Evolutionary conservation across 2,329 filamentous ascomycete species (phyloP).

Genomic region (Bipolaris zeicola): DNA sequence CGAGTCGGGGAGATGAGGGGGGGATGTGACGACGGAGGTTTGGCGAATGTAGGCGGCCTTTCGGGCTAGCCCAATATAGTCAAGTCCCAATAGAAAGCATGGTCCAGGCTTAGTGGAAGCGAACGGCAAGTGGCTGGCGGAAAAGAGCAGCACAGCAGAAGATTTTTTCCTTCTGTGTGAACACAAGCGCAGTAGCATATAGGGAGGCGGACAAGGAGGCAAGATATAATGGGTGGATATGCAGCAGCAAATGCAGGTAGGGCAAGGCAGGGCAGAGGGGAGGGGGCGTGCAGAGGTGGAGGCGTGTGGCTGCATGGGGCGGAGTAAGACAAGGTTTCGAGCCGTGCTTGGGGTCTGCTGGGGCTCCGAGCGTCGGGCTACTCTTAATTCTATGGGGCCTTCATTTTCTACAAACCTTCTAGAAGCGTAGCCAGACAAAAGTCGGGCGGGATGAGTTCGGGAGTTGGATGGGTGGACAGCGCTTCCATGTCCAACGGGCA

Average conservation of each 20-base stretch:
- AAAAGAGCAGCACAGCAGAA: slow-evolving; percentile 2
- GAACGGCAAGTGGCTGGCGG: slow-evolving; percentile 17
- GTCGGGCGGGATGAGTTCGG: slow-evolving; percentile 32
- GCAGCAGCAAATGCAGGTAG: slow-evolving; percentile 17
- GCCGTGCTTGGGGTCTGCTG: slow-evolving; percentile 18
- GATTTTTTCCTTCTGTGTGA: slow-evolving; percentile 4
- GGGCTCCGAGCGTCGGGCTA: slow-evolving; percentile 24
- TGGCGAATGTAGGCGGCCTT: slow-evolving; percentile 26
- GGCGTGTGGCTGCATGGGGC: slow-evolving; percentile 14
- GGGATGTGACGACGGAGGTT: slow-evolving; percentile 37
- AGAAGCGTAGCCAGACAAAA: slow-evolving; percentile 44
- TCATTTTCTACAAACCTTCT: slow-evolving; percentile 46
- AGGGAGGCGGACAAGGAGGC: slow-evolving; percentile 14
- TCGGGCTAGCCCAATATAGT: slow-evolving; percentile 20
- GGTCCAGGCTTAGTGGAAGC: slow-evolving; percentile 13
- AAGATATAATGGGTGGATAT: neutral
- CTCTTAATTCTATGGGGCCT: slow-evolving; percentile 30
- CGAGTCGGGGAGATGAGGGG: slow-evolving; percentile 48
- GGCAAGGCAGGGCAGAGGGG: neutral
- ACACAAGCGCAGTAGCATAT: slow-evolving; percentile 2
- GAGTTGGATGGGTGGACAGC: slow-evolving; percentile 28
- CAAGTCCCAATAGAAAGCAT: slow-evolving; percentile 15
- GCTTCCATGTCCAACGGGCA: slow-evolving; percentile 35
- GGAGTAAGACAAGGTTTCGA: slow-evolving; percentile 32
- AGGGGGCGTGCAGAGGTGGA: slow-evolving; percentile 3